These are phyloP conservation scores for Scheffersomyces parashehatae DNA, from an alignment of 1,139 yeast genomes.

Conservation along the genomic window DNA sequence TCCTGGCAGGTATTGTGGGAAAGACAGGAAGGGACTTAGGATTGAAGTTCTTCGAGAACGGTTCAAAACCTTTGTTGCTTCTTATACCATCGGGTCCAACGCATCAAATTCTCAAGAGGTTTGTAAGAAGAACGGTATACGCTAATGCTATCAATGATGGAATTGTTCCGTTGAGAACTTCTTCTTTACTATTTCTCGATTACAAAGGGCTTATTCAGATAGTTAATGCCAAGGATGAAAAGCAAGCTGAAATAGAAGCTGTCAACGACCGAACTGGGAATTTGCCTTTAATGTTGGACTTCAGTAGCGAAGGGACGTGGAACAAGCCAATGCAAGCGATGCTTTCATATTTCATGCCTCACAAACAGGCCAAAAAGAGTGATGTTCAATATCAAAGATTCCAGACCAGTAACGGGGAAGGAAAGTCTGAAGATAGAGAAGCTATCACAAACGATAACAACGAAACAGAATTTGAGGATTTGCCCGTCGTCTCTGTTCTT, in stretches of 20 bases:
- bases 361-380: slow-evolving; percentile 31
- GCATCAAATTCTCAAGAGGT: slow-evolving; percentile 60
- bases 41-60: slow-evolving; percentile 42
- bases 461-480: slow-evolving; percentile 15
- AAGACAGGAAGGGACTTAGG: slow-evolving; percentile 93
- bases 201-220: slow-evolving; percentile 35
- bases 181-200: slow-evolving; percentile 76
- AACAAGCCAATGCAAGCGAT: slow-evolving; percentile 48
- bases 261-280: slow-evolving; percentile 6
- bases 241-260: not conserved
- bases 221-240: slow-evolving; percentile 9
- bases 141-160: slow-evolving; percentile 88
- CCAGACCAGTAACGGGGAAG: slow-evolving; percentile 24
- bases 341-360: slow-evolving; percentile 47
- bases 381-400: slow-evolving; percentile 29
- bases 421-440: slow-evolving; percentile 14
- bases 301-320: slow-evolving; percentile 4
- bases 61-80: slow-evolving; percentile 63
- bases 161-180: slow-evolving; percentile 84
- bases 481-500: slow-evolving; percentile 76
- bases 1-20: slow-evolving; percentile 89
- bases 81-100: slow-evolving; percentile 83
- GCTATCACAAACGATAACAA: slow-evolving; percentile 2
- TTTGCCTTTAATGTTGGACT: slow-evolving; percentile 3
- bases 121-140: slow-evolving; percentile 70